These are phyloP conservation scores for Pistacia integerrima DNA, from an alignment of 345 rosid genomes.

Conservation along the genomic window DNA sequence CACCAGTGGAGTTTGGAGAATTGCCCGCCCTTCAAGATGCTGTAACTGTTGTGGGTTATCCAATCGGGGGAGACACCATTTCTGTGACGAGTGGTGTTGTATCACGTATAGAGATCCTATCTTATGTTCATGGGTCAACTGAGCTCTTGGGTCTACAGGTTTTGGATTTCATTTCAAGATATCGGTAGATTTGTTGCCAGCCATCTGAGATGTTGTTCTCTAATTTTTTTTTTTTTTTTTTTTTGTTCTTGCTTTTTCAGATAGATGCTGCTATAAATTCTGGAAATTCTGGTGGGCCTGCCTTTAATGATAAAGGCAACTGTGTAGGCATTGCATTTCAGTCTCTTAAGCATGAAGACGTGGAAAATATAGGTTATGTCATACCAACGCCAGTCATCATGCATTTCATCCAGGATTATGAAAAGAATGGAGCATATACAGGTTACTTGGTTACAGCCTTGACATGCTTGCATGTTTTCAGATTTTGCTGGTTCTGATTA, in stretches of 20 bases:
- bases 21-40: conserved; percentile 83
- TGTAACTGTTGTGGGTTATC: conserved; percentile 78
- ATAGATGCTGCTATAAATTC: conserved; percentile 82
- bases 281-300: conserved; percentile 83
- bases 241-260: conserved; percentile 34
- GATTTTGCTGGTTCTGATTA: background rate
- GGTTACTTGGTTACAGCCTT: conserved; percentile 33
- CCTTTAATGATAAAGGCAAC: conserved; percentile 68
- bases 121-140: conserved; percentile 71
- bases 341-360: conserved; percentile 77
- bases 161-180: conserved; percentile 8
- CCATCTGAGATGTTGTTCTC: background rate
- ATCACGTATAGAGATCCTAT: conserved; percentile 69
- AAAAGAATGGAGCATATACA: conserved; percentile 68
- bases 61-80: conserved; percentile 77
- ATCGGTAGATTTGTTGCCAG: background rate
- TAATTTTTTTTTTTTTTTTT: background rate
- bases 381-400: conserved; percentile 73
- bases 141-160: conserved; percentile 80
- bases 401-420: conserved; percentile 66
- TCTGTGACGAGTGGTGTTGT: conserved; percentile 83
- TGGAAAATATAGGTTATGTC: conserved; percentile 72
- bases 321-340: conserved; percentile 85
- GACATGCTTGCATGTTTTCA: background rate
- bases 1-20: conserved; percentile 67